These are phyloP conservation scores for Calocera cornea DNA, from an alignment of 768 basidiomycete species.

Conservation along the genomic window DNA sequence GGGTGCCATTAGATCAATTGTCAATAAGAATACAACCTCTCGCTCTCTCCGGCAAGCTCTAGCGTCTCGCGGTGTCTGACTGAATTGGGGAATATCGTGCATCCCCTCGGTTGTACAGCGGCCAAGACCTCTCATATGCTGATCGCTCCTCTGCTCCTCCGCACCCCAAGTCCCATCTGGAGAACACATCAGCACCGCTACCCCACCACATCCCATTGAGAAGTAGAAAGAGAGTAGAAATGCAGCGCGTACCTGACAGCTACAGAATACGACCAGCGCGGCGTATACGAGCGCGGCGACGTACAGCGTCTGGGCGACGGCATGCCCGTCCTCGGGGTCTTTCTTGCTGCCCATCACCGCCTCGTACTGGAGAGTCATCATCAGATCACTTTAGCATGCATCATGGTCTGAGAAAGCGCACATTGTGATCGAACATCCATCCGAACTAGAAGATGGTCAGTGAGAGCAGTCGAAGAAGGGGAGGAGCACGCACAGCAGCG, in stretches of 20 bases:
- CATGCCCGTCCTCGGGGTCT: constrained; percentile 25
- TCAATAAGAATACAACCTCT: too few relatives aligned
- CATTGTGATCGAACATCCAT: constrained; percentile 11
- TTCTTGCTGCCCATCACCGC: constrained; percentile 26
- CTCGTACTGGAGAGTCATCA: constrained; percentile 19
- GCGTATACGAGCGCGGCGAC: constrained; percentile 27
- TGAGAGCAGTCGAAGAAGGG: not conserved
- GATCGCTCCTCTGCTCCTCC: not conserved
- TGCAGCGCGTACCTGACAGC: constrained; percentile 24
- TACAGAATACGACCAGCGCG: constrained; percentile 26
- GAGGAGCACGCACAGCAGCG: constrained; percentile 16
- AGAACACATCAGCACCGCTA: not conserved
- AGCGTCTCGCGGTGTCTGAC: not conserved
- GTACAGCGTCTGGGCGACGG: constrained; percentile 28
- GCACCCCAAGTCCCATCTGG: not conserved
- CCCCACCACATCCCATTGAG: too few relatives aligned
- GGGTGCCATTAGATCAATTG: too few relatives aligned
- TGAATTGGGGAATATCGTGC: too few relatives aligned
- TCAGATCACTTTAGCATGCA: not conserved
- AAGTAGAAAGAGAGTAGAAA: not conserved
- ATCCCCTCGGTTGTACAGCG: not conserved
- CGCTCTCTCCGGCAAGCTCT: not conserved
- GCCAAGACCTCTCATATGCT: not conserved
- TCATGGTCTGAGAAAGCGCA: not conserved
- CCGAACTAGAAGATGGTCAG: constrained; percentile 3